A percentile compares a stretch with the other conserved stretches of the same genome.
Conservation (phyloP, 2,329 filamentous ascomycete genomes). For the Huntiella savannae region DNA sequence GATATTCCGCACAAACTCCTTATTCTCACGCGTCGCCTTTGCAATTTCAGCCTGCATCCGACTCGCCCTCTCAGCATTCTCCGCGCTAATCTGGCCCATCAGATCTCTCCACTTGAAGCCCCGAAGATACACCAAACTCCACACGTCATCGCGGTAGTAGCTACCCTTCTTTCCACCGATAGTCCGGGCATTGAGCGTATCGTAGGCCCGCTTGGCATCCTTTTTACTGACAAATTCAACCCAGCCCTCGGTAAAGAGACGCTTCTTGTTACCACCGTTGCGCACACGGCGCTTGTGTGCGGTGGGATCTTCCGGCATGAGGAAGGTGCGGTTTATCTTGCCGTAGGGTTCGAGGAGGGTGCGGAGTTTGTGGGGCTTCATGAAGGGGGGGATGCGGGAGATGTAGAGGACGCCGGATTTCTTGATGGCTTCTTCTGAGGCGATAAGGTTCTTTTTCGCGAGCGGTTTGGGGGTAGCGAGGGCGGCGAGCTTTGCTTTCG, state of each 20-base stretch:
- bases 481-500: conserved; percentile 17
- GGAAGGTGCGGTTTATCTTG: conserved; percentile 56
- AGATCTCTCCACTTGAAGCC: conserved; percentile 67
- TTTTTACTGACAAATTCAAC: conserved; percentile 61
- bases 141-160: conserved; percentile 73
- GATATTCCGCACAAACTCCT: conserved; percentile 60
- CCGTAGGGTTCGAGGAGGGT: conserved; percentile 60
- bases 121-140: conserved; percentile 64
- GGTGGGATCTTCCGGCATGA: conserved; percentile 54
- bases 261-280: conserved; percentile 66
- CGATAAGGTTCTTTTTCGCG: conserved; percentile 48
- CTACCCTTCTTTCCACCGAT: conserved; percentile 71
- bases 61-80: conserved; percentile 61
- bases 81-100: conserved; percentile 60
- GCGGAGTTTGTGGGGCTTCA: conserved; percentile 64
- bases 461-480: conserved; percentile 18
- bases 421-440: conserved; percentile 42
- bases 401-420: conserved; percentile 70
- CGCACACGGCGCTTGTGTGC: conserved; percentile 47
- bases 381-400: conserved; percentile 70
- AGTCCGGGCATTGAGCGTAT: conserved; percentile 55
- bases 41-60: conserved; percentile 61
- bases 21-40: conserved; percentile 60
- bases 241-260: conserved; percentile 70
- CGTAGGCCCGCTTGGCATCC: conserved; percentile 58